Evolutionary conservation across 345 rosid species (phyloP), one percentile per base, ranked within the genome.

Genomic region (Rhizophora mangle): DNA sequence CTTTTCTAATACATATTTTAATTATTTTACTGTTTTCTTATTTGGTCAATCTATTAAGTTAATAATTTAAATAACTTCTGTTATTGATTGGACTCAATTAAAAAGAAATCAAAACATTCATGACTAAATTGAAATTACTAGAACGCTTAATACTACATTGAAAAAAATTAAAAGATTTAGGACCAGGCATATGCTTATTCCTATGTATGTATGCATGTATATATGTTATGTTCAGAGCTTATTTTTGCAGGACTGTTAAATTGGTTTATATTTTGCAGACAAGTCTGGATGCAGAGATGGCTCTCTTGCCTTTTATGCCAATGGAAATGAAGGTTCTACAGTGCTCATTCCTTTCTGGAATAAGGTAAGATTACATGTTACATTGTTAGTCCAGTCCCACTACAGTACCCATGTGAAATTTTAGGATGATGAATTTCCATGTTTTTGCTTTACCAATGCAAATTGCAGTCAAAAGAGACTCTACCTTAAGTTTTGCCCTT

Each of bases 281-380:
- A 20, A 83, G 82, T 24, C 54, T 74, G 55, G 88, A 82, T 82
- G 81, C 85, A 61, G 78, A 82, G 68, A 61, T 87, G 49, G 91
- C 87, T 57, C 87, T 94, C 74, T 78, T 87, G 73, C 97, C 97
- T 60, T 94, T 84, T 83, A 81, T 85, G 73, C 89, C 86, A 49
- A 71, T 84, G 71, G 80, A 73, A 29, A 94, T 91, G 96, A 89
- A 86, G 79, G 85, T 91, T 76, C 96, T 88, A 65, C 86, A 80
- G 34, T 91, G 97, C 72, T 94, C 98, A 16, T 94, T 94, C 71
- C 82, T 86, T 59, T 83, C 85, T 64, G 97, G 95, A 80, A 82
- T 87, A 74, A 83, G 79, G 98, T 89, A 79, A 66, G 80, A 22
- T 19, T 52, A 26, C 26, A 39, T 53, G 37, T 63, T 21, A 26